Base-by-base conservation (phyloP, 169 alveolate genomes). In the Eimeria brunetti region DNA sequence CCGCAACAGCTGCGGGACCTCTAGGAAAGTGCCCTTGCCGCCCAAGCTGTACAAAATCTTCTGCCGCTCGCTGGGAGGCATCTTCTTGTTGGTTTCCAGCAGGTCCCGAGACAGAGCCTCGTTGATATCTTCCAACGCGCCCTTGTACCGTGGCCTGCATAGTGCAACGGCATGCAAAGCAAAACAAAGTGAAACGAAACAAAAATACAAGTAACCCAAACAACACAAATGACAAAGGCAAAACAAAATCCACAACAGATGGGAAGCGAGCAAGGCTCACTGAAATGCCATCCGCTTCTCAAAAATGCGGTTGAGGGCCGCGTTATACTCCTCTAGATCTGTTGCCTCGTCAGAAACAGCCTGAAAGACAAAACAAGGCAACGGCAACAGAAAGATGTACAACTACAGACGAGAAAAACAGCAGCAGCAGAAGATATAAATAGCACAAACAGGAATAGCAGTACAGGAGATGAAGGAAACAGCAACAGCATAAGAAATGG, bases 1-100 rank as follows among this genome's bases (percentile, higher is more conserved):
- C 2, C 3, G 3, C 49, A 78, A 64, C 41, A 78, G 20, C 22
- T 9, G 41, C 14, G 88, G 88, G 3, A 78, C 67, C 41, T 78
- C 67, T 6, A 78, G 14, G 22, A 44, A 78, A 2, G 88, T 78
- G 41, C 88, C 88, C 1, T 64, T 11, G 24, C 88, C 88, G 16
- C 88, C 88, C 27, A 41, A 8, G 22, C 88, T 44, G 67, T 78
- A 78, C 20, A 78, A 18, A 22, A 78, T 41, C 67, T 49, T 41
- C 67, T 78, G 88, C 9, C 58, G 88, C 46, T 78, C 88, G 41
- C 88, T 78, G 11, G 53, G n/a, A 2, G 88, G 24, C 88, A 78
- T 78, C 53, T 78, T 78, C 41, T 16, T 78, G 67, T 78, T 78
- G 22, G 67, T 78, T 8, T 78, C 44, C 64, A 78, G 22, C 44